A percentile compares a stretch with the other conserved stretches of the same genome.
These are phyloP conservation scores for Sporothrix brasiliensis DNA, from an alignment of 2,329 filamentous ascomycete genomes.

Conservation along the genomic window DNA sequence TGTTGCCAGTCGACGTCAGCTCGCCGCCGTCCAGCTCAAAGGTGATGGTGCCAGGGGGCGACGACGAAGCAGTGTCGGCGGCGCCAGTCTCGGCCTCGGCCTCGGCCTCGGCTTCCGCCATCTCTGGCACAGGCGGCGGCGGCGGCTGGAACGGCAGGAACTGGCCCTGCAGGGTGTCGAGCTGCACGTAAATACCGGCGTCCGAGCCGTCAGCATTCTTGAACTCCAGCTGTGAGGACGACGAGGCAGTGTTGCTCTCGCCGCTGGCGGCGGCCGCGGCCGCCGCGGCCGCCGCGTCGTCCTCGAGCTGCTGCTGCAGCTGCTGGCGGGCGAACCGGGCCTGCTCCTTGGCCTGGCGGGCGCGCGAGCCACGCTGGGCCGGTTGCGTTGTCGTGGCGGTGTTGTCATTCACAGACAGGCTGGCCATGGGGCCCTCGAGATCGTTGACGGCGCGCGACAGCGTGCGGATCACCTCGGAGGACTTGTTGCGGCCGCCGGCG, in stretches of 20 bases:
- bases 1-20: conserved; percentile 34
- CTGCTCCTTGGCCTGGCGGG: conserved; percentile 39
- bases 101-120: conserved; percentile 39
- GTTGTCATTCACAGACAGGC: conserved; percentile 48
- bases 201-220: conserved; percentile 60
- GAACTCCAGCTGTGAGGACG: conserved; percentile 55
- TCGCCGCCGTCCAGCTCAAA: conserved; percentile 45
- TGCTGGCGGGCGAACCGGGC: conserved; percentile 31
- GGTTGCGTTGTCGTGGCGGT: conserved; percentile 44
- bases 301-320: conserved; percentile 32
- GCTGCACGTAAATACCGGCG: conserved; percentile 65
- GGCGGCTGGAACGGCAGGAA: conserved; percentile 84
- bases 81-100: conserved; percentile 33
- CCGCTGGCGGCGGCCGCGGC: conserved; percentile 34
- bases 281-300: conserved; percentile 20
- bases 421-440: conserved; percentile 61
- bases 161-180: conserved; percentile 68
- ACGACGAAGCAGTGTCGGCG: not conserved
- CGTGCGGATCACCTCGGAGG: conserved; percentile 67
- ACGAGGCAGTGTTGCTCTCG: conserved; percentile 50
- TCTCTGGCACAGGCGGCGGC: conserved; percentile 70
- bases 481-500: conserved; percentile 50
- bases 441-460: conserved; percentile 62
- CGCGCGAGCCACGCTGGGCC: conserved; percentile 16
- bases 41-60: conserved; percentile 10